Evolutionary conservation across 306 rosid species (phyloP).

Genomic region (Castanea sativa): DNA sequence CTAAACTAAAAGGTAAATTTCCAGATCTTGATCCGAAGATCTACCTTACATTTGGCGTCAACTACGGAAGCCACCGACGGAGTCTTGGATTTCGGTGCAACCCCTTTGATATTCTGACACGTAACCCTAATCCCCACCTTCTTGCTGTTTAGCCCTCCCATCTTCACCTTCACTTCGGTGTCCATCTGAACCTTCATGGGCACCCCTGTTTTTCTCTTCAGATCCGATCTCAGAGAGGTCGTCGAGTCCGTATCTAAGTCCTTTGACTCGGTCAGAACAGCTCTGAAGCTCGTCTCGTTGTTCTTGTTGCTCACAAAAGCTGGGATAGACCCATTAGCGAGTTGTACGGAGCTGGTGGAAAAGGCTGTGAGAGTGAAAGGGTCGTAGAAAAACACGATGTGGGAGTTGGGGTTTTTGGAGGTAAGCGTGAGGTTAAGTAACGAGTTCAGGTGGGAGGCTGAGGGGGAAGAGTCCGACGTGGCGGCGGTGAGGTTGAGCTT

Average conservation of each 20-base stretch:
- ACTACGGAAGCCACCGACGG: slow-evolving; percentile 76
- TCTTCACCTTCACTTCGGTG: slow-evolving; percentile 73
- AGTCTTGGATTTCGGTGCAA: slow-evolving; percentile 66
- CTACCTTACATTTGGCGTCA: slow-evolving; percentile 75
- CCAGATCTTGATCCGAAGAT: slow-evolving; percentile 98
- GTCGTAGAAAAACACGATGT: slow-evolving; percentile 69
- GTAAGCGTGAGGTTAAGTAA: slow-evolving; percentile 74
- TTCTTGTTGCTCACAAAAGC: slow-evolving; percentile 57
- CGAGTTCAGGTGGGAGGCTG: slow-evolving; percentile 64
- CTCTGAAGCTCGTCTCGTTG: slow-evolving; percentile 65
- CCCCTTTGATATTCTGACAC: slow-evolving; percentile 64
- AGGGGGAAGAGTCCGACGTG: slow-evolving; percentile 53
- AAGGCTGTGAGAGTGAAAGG: slow-evolving; percentile 44
- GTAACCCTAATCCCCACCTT: slow-evolving; percentile 81
- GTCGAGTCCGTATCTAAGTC: slow-evolving; percentile 73
- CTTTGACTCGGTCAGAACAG: slow-evolving; percentile 37
- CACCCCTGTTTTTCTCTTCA: slow-evolving; percentile 62
- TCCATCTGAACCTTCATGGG: slow-evolving; percentile 76
- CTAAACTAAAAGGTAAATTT: slow-evolving; percentile 57
- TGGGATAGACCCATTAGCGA: slow-evolving; percentile 74
- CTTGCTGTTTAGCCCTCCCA: slow-evolving; percentile 66
- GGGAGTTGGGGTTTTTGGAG: slow-evolving; percentile 78
- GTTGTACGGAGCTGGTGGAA: slow-evolving; percentile 34
- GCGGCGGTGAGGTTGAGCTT: slow-evolving; percentile 70
- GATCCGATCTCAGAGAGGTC: slow-evolving; percentile 68